These are phyloP conservation scores for Mesembryanthemum crystallinum DNA, from an alignment of 148 eudicot species.

Conservation along the genomic window DNA sequence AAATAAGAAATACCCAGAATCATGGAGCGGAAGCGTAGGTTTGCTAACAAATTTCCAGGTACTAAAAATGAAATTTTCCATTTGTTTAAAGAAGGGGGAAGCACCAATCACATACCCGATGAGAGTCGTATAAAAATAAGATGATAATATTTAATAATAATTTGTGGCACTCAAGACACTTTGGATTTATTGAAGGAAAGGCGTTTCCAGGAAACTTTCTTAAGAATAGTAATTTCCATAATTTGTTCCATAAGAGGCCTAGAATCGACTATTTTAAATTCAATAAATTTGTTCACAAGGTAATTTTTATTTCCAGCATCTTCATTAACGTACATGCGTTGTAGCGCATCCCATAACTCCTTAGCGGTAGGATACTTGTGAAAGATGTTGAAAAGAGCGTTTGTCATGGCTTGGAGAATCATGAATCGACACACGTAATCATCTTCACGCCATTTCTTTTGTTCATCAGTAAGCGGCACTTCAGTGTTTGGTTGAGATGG, in stretches of 20 bases:
- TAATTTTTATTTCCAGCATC: background rate
- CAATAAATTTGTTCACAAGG: background rate
- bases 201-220: too few relatives aligned
- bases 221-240: too few relatives aligned
- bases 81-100: too few relatives aligned
- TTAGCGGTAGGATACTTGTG: background rate
- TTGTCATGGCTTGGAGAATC: background rate
- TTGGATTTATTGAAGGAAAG: too few relatives aligned
- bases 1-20: too few relatives aligned
- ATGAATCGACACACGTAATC: background rate
- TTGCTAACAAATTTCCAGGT: too few relatives aligned
- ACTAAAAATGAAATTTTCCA: too few relatives aligned
- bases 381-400: background rate
- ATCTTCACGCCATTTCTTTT: background rate
- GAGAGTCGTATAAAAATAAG: too few relatives aligned
- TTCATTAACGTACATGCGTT: background rate
- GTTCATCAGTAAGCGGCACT: background rate
- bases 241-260: background rate
- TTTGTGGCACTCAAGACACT: too few relatives aligned
- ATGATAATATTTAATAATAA: too few relatives aligned
- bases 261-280: background rate
- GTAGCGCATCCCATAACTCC: background rate
- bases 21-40: too few relatives aligned
- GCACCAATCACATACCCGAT: too few relatives aligned
- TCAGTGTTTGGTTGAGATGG: background rate